Percentiles rank a stretch among this genome's conserved stretches.
Evolutionary conservation across 768 basidiomycete species (phyloP).

Genomic region (Porphyrellus cyaneotinctus): DNA sequence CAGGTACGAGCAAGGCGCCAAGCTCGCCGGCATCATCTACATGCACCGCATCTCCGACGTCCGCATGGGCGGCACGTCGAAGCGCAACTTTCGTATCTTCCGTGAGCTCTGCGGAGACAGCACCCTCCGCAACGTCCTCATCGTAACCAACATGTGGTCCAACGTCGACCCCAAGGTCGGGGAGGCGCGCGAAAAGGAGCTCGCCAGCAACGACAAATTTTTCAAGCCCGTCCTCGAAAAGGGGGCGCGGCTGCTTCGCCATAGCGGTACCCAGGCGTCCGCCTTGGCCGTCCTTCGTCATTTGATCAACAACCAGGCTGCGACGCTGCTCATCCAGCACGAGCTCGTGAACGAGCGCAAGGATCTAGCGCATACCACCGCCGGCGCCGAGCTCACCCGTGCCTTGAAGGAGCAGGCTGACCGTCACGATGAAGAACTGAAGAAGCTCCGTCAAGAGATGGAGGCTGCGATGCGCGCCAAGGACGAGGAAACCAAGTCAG

Average conservation of each 20-base stretch:
- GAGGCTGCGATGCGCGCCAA: slow-evolving; percentile 40
- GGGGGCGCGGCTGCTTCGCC: slow-evolving; percentile 43
- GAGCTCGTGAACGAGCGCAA: slow-evolving; percentile 51
- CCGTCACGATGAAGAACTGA: slow-evolving; percentile 46
- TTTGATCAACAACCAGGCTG: slow-evolving; percentile 39
- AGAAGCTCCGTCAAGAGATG: slow-evolving; percentile 44
- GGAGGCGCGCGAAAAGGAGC: slow-evolving; percentile 43
- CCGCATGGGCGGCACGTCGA: slow-evolving; percentile 48
- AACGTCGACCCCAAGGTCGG: slow-evolving; percentile 38
- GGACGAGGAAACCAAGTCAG: slow-evolving; percentile 44
- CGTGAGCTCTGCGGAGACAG: slow-evolving; percentile 49
- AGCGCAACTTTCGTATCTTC: slow-evolving; percentile 50
- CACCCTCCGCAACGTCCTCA: slow-evolving; percentile 46
- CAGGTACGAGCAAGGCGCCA: slow-evolving; percentile 35
- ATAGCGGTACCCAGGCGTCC: slow-evolving; percentile 38
- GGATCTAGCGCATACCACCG: slow-evolving; percentile 48
- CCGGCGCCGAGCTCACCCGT: slow-evolving; percentile 48
- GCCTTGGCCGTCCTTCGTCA: slow-evolving; percentile 41
- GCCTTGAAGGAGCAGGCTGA: slow-evolving; percentile 46
- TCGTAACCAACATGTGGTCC: slow-evolving; percentile 55
- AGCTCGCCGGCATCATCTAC: slow-evolving; percentile 51
- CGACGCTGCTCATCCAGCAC: slow-evolving; percentile 48
- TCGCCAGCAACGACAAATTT: slow-evolving; percentile 39
- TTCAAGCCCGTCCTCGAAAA: slow-evolving; percentile 51
- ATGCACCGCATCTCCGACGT: slow-evolving; percentile 52